Percentiles rank a stretch among this genome's conserved stretches.
Conservation (phyloP, 495 filamentous ascomycete species). For the Elasticomyces elasticus region DNA sequence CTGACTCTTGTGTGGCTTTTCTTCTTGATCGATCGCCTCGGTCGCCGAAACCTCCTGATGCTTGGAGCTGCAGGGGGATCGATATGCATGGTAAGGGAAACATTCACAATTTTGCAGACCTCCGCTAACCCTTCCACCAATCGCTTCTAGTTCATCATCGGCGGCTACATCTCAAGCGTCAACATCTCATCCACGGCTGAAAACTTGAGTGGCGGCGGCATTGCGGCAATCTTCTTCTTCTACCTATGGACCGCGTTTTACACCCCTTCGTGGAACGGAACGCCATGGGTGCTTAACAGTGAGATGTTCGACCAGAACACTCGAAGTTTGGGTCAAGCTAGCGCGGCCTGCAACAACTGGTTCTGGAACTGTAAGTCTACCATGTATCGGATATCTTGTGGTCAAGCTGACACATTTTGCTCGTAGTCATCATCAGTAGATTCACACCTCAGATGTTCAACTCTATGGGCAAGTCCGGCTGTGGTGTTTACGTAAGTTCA, state of each 20-base stretch:
- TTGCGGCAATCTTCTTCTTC: conserved; percentile 68
- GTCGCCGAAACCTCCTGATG: conserved; percentile 47
- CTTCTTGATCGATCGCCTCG: conserved; percentile 48
- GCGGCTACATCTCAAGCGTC: conserved; percentile 37
- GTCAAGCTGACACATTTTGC: neutral
- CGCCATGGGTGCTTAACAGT: conserved; percentile 29
- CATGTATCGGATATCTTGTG: neutral
- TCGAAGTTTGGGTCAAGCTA: conserved; percentile 53
- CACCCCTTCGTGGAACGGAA: conserved; percentile 64
- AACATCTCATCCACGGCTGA: conserved; percentile 34
- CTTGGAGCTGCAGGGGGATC: conserved; percentile 44
- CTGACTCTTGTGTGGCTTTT: conserved; percentile 52
- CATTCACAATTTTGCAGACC: too few relatives aligned
- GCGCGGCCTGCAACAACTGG: conserved; percentile 62
- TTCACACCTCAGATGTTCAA: conserved; percentile 71
- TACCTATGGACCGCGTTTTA: conserved; percentile 74
- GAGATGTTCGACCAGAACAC: conserved; percentile 30
- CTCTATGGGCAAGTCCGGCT: conserved; percentile 45
- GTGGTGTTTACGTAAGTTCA: conserved; percentile 46
- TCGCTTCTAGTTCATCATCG: conserved; percentile 7
- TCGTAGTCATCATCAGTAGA: conserved; percentile 48
- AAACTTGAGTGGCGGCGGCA: conserved; percentile 45
- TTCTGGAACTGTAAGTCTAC: conserved; percentile 44
- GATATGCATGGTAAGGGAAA: conserved; percentile 49
- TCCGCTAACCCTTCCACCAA: conserved; percentile 32